Base-by-base conservation (phyloP, 176 grass and related monocot genomes). In the Saccharum officinarum region DNA sequence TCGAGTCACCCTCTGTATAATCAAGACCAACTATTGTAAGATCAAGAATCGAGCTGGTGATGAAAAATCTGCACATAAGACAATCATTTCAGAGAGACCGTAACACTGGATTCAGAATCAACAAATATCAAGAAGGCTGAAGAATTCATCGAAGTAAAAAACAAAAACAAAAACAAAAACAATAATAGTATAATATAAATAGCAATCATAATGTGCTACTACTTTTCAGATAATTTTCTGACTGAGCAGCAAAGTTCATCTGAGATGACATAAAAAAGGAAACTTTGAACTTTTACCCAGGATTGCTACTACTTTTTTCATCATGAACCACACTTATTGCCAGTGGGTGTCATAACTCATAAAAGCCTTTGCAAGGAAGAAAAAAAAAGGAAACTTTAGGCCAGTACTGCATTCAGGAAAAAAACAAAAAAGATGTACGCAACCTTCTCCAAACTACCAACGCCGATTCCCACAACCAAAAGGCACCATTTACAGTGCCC, bases 21-120 rank as follows among this genome's bases (percentile, higher is more conserved):
- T 97, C 95, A 72, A 97, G 84, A 26, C 95, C 90, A 16, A 97
- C 95, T 47, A 97, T 97, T 68, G 95, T 97, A 78, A 97, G 90
- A 81, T 97, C 95, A 81, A 95, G 92, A 84, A 92, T 83, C 25
- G 95, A 95, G 86, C 92, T 97, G 67, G 90, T 97, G 46, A 97
- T 93, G 79, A 97, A 97, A 85, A 97, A 97, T 82, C 90, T 97
- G 95, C 47, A 60, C 37, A 82, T 9, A 62, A 46, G 61, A 61
- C 18, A 39, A 81, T 14, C 55, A 70, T 72, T 74, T 46, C 15
- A 38, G 34, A 59, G 46, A 38, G 20, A 82, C 39, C 10, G 0
- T 37, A 54, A 69, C 12, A 16, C 44, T 59, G 30, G 44, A 82
- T 45, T 33, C 44, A 25, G 30, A 73, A 80, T 46, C 28, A 55